These are phyloP conservation scores for Oehlia diaphana DNA, from an alignment of 192 early-diverging fungal species.

Conservation along the genomic window DNA sequence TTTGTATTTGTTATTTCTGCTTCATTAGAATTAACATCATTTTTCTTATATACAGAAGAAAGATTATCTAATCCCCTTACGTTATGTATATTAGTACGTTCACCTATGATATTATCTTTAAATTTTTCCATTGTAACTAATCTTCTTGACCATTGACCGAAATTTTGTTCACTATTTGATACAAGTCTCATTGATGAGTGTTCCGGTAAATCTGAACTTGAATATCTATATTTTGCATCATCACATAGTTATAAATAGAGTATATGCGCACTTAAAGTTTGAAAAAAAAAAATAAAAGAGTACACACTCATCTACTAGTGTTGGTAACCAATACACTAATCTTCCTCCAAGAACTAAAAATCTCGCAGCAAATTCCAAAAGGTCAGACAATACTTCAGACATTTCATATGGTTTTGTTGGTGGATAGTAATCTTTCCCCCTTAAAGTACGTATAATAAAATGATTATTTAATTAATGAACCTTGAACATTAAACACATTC, in stretches of 20 bases:
- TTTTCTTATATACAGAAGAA: constrained; percentile 15
- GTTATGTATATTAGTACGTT: constrained; percentile 12
- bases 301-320: constrained; percentile 75
- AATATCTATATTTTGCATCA: constrained; percentile 43
- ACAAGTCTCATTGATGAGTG: constrained; percentile 82
- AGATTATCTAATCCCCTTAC: constrained; percentile 12
- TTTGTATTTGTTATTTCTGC: constrained; percentile 18
- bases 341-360: constrained; percentile 79
- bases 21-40: constrained; percentile 9
- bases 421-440: constrained; percentile 73
- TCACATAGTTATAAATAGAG: neutral
- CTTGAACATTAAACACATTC: neutral
- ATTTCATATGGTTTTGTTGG: constrained; percentile 96
- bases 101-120: constrained; percentile 23
- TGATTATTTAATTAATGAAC: too few species aligned
- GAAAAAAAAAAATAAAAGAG: neutral
- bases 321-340: constrained; percentile 96
- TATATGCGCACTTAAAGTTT: neutral
- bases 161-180: constrained; percentile 92
- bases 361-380: constrained; percentile 80
- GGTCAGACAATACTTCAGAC: constrained; percentile 82
- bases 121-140: constrained; percentile 96
- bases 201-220: constrained; percentile 73
- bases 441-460: constrained; percentile 11
- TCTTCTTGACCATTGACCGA: constrained; percentile 89